Evolutionary conservation across 169 alveolate species (phyloP).

Genomic region (Babesia bovis): DNA sequence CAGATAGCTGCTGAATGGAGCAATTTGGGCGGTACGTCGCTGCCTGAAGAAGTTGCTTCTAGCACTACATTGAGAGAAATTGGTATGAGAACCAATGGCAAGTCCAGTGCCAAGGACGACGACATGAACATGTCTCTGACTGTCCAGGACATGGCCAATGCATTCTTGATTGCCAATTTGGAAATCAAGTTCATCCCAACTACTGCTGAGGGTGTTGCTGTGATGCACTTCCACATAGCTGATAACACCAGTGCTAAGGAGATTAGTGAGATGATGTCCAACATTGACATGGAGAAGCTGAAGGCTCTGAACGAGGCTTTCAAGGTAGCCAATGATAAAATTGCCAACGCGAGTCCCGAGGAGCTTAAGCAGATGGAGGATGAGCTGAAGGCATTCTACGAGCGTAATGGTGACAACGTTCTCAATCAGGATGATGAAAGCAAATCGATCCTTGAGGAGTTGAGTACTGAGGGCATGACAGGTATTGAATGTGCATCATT

Average conservation of each 20-base stretch:
- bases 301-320: conserved; percentile 12
- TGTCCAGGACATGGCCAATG: conserved; percentile 41
- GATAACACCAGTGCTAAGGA: conserved; percentile 31
- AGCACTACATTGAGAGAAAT: conserved; percentile 28
- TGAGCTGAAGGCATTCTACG: conserved; percentile 21
- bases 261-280: conserved; percentile 37
- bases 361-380: conserved; percentile 43
- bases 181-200: conserved; percentile 53
- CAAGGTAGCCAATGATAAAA: conserved; percentile 9
- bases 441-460: conserved; percentile 51
- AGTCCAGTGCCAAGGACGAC: not conserved
- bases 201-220: conserved; percentile 53
- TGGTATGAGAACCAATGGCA: conserved; percentile 23
- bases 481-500: conserved; percentile 44
- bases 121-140: not conserved
- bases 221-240: conserved; percentile 35
- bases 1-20: conserved; percentile 42
- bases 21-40: conserved; percentile 3
- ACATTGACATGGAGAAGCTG: conserved; percentile 36
- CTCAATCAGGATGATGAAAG: conserved; percentile 29
- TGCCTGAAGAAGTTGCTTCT: conserved; percentile 2
- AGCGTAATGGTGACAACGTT: conserved; percentile 2
- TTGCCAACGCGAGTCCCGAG: conserved; percentile 35
- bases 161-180: conserved; percentile 40
- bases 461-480: conserved; percentile 46